Evolutionary conservation across 768 basidiomycete species (phyloP), one percentile per base, ranked within the genome.

Genomic region (Tubosaeta brunneosetosa): DNA sequence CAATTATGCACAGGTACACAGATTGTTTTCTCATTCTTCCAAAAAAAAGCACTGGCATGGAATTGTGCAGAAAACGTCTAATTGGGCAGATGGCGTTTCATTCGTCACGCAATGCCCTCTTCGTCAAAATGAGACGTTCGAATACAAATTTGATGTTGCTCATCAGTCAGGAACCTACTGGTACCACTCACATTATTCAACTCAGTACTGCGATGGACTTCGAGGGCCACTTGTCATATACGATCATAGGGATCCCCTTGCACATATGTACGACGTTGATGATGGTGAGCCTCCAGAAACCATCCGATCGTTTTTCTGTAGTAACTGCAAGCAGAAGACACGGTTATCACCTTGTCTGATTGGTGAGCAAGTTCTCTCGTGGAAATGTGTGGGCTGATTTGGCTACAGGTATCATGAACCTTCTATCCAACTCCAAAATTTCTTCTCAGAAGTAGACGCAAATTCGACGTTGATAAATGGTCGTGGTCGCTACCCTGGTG

Each of bases 391-490:
- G 33, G 55, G 51, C 43, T 59, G 52, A n/a, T 14, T 10, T 25
- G 27, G 31, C 32, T 16, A 29, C 36, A 73, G 67, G 70, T 76
- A 72, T 55, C 74, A 71, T 44, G 37, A 38, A n/a, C 65, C 61
- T 13, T 64, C 67, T 6, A 62, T 52, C 4, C 31, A 14, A 38
- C 56, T 53, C 22, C 41, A 50, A 49, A 31, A 51, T 13, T 37
- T 59, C 53, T 14, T 61, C 41, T 27, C 40, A 37, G 45, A 53
- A 8, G 42, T 53, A 16, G 33, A 34, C n/a, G 55, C 69, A 1
- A 65, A 76, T 50, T 65, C 78, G 8, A 76, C 74, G 6, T 63
- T 82, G 6, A 79, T 82, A 45, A 82, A 81, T 41, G 79, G 79
- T 0, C 58, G 60, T 19, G 79, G 80, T 17, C 74, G 79, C 32